Evolutionary conservation across 306 rosid genomes (phyloP).

Genomic region (Vigna reflexopilosa): DNA sequence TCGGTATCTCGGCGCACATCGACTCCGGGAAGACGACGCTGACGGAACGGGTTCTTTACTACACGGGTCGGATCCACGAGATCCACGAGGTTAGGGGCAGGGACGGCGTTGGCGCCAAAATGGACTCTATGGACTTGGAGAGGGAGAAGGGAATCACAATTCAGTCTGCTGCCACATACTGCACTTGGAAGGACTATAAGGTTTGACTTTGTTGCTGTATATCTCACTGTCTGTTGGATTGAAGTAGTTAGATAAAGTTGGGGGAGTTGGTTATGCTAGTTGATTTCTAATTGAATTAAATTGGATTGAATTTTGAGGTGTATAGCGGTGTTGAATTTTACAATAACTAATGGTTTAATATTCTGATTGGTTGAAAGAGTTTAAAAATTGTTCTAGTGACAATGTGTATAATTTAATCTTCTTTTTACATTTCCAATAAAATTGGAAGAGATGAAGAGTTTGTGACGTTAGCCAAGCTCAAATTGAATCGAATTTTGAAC

Average conservation of each 20-base stretch:
- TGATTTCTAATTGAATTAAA: background rate
- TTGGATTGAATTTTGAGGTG: background rate
- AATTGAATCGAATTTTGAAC: slow-evolving; percentile 6
- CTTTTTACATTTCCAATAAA: background rate
- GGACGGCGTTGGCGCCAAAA: slow-evolving; percentile 97
- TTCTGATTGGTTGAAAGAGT: background rate
- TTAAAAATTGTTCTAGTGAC: background rate
- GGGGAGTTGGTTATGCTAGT: background rate
- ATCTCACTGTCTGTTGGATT: background rate
- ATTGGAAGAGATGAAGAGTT: slow-evolving; percentile 4
- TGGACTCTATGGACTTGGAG: slow-evolving; percentile 99
- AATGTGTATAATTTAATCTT: background rate
- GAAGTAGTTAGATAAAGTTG: background rate
- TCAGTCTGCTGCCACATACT: slow-evolving; percentile 94
- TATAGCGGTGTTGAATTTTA: background rate
- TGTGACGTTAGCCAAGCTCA: slow-evolving; percentile 13
- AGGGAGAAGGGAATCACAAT: slow-evolving; percentile 94
- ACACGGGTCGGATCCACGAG: slow-evolving; percentile 94
- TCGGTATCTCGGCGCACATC: slow-evolving; percentile 98
- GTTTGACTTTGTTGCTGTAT: background rate
- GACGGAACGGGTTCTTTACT: slow-evolving; percentile 83
- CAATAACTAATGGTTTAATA: background rate
- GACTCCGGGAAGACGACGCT: slow-evolving; percentile 99
- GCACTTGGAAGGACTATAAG: slow-evolving; percentile 88
- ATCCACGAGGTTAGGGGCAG: slow-evolving; percentile 94